Evolutionary conservation across 1,284 basidiomycete genomes (phyloP).

Genomic region (Sanghuangporus sanghuang): DNA sequence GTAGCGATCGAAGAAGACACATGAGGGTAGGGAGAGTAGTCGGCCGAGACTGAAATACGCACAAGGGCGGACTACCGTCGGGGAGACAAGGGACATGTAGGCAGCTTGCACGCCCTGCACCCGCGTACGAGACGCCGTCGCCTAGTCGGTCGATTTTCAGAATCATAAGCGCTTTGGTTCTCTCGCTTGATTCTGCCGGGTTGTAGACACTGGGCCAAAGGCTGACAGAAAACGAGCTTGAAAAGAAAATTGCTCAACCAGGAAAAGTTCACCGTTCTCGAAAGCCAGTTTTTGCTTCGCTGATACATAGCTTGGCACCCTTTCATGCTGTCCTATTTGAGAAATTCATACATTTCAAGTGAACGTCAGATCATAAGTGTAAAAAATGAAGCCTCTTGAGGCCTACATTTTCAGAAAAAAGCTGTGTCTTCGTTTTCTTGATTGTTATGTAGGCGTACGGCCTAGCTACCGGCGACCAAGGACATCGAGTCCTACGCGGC

Average conservation of each 20-base stretch:
- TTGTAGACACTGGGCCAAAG: too few species aligned
- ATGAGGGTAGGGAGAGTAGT: slow-evolving; percentile 59
- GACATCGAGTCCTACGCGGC: slow-evolving; percentile 9
- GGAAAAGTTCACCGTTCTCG: slow-evolving; percentile 43
- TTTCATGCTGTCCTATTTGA: slow-evolving; percentile 77
- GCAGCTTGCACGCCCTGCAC: slow-evolving; percentile 51
- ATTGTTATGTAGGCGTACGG: too few species aligned
- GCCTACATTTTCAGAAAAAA: slow-evolving; percentile 57
- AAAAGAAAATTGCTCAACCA: background rate
- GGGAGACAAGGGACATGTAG: slow-evolving; percentile 36
- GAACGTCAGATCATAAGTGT: too few species aligned
- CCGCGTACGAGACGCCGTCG: slow-evolving; percentile 31
- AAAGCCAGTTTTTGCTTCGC: slow-evolving; percentile 73
- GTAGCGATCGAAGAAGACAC: slow-evolving; percentile 57
- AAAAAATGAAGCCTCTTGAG: background rate
- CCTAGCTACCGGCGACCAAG: too few species aligned
- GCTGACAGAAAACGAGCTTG: background rate
- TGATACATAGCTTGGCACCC: slow-evolving; percentile 73
- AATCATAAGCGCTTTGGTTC: slow-evolving; percentile 28
- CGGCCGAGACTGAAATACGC: slow-evolving; percentile 62
- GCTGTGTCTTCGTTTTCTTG: slow-evolving; percentile 48
- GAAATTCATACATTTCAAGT: slow-evolving; percentile 54
- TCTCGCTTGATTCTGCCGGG: slow-evolving; percentile 33
- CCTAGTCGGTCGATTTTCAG: slow-evolving; percentile 28
- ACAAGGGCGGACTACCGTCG: slow-evolving; percentile 43